These are phyloP conservation scores for Globisporangium emineosum DNA, from an alignment of 352 stramenopile species.

Conservation along the genomic window DNA sequence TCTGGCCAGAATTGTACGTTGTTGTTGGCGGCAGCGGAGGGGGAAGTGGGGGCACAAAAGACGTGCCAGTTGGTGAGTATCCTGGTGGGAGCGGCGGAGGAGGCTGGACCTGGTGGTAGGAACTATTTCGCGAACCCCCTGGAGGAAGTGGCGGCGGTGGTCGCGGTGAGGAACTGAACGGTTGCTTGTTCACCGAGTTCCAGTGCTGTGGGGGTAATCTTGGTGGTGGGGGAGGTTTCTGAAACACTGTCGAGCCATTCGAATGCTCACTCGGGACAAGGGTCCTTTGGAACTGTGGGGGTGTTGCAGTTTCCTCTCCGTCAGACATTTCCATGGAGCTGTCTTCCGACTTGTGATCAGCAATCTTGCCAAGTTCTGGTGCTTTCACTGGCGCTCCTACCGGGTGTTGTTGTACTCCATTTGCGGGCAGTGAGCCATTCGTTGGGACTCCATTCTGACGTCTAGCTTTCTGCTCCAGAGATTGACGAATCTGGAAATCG, in stretches of 20 bases:
- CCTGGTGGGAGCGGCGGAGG: constrained; percentile 19
- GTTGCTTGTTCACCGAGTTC: constrained; percentile 16
- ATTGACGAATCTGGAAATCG: constrained; percentile 67
- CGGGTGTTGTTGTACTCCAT: constrained; percentile 19
- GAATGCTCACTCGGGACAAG: constrained; percentile 4
- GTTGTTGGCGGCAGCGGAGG: constrained; percentile 3
- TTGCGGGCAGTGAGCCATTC: constrained; percentile 8
- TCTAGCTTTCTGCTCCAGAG: constrained; percentile 41
- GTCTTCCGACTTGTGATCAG: constrained; percentile 25
- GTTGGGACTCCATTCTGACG: constrained; percentile 14
- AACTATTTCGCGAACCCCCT: constrained; percentile 17
- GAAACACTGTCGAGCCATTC: constrained; percentile 4
- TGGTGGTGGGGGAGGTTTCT: constrained; percentile 13
- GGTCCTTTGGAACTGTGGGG: constrained; percentile 7
- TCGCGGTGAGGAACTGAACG: constrained; percentile 21
- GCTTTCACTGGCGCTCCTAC: constrained; percentile 14
- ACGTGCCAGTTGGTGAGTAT: constrained; percentile 7
- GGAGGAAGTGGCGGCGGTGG: constrained; percentile 17
- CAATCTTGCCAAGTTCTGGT: constrained; percentile 14
- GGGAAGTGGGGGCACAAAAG: constrained; percentile 18
- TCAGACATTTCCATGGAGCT: constrained; percentile 76
- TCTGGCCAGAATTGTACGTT: constrained; percentile 14
- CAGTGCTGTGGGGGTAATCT: constrained; percentile 22
- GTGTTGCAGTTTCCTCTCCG: constrained; percentile 27
- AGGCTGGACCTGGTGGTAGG: constrained; percentile 5